phyloP scores from a whole-genome alignment of 2,329 filamentous ascomycete genomes.

The Alternaria sp. region DNA sequence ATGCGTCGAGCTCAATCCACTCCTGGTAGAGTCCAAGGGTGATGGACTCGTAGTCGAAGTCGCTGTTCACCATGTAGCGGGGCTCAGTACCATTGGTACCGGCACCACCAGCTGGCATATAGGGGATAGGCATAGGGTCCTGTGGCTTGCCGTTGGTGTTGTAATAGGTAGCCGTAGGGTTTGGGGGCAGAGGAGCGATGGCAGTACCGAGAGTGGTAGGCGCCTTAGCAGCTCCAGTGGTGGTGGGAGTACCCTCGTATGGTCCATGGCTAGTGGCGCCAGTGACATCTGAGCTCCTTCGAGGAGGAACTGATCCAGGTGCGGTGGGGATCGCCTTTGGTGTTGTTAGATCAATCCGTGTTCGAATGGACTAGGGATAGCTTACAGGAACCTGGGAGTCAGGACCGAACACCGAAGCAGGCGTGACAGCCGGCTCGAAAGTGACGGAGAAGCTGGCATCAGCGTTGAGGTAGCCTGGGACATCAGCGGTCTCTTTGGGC shows the following conservation, averaged over 20 bases:
- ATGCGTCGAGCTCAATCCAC: constrained; percentile 84
- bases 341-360: no score
- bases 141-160: constrained; percentile 74
- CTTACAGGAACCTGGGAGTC: constrained; percentile 54
- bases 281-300: constrained; percentile 60
- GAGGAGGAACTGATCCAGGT: constrained; percentile 53
- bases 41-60: constrained; percentile 84
- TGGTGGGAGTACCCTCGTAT: constrained; percentile 71
- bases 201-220: constrained; percentile 63
- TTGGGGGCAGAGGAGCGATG: constrained; percentile 66
- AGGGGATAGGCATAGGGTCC: constrained; percentile 73
- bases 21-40: constrained; percentile 80
- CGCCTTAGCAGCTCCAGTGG: constrained; percentile 72
- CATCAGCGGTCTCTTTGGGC: constrained; percentile 19
- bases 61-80: constrained; percentile 78
- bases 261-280: constrained; percentile 74
- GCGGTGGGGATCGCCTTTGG: constrained; percentile 30
- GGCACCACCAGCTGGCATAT: constrained; percentile 72
- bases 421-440: constrained; percentile 40
- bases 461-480: constrained; percentile 57
- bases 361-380: no score
- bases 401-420: constrained; percentile 56
- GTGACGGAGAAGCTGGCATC: constrained; percentile 55
- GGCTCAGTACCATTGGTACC: constrained; percentile 81
- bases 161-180: constrained; percentile 72